Evolutionary conservation across 2,329 filamentous ascomycete genomes (phyloP), one percentile per base, ranked within the genome.

Genomic region (Penicillium sp.): DNA sequence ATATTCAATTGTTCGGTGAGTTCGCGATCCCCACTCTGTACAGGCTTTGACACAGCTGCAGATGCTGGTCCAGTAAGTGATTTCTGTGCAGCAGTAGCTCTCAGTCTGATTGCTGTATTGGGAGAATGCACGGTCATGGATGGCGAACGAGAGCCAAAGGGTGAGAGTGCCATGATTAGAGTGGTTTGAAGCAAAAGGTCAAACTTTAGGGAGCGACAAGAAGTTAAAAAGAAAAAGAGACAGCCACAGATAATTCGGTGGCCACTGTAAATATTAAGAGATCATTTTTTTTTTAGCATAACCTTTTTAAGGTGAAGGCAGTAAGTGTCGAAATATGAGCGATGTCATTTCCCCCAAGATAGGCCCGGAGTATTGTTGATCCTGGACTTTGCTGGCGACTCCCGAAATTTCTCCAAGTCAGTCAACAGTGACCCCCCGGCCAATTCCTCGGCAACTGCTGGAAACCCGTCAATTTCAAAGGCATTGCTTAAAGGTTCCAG

Each of bases 1-100:
- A 90, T 87, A 70, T 93, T 93, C 73, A 92, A 82, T 71, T 91
- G 87, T 75, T 93, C 90, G n/a, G 89, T 77, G 53, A 79, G 73
- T 53, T 80, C 78, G 40, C 72, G 72, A 41, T 76, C 74, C 34
- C 66, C 50, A 43, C 64, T 56, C 19, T 63, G 60, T 5, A 57
- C 49, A 34, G 61, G 45, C 16, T 61, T 65, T 8, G 23, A 27
- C 10, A 23, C 38, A 19, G 65, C 51, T 19, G 63, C 59, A 29
- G 55, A 46, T 29, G 59, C 43, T 15, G 65, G 58, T 29, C 50
- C 58, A 48, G 62, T 51, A 15, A 58, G 55, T 47, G 68, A 68
- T 50, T 66, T 67, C 46, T 70, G 70, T 46, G 73, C 64, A 47
- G 70, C 69, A 39, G 73, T 61, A 33, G 69, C 69, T 60, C 73